Base-by-base conservation (phyloP, 495 filamentous ascomycete species). In the Xylaria grammica region DNA sequence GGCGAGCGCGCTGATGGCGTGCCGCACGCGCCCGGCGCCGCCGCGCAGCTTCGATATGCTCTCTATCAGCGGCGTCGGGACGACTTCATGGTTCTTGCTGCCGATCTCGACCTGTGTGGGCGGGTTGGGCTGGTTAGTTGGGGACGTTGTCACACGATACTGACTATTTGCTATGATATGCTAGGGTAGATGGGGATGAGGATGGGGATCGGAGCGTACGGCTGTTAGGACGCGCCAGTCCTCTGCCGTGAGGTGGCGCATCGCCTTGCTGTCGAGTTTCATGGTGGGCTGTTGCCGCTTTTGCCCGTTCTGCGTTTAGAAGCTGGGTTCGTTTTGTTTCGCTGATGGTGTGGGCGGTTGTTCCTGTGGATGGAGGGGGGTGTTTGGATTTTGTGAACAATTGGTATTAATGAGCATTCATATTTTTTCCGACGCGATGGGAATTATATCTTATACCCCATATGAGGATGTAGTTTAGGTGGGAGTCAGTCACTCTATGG, bases 201-300 rank as follows among this genome's bases (percentile, higher is more conserved):
- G 54, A 49, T n/a, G 26, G n/a, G 36, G 45, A 22, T 66, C 74
- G 67, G 54, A 57, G 29, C 89, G 45, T 86, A 97, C 95, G 65
- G 91, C 96, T 72, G 92, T 89, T 59, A 99, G 90, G 61, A 97
- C 94, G 67, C 89, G 86, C 91, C 96, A 99, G 83, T 98, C 95
- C 77, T 98, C 96, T 17, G 82, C 72, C 55, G 91, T 88, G 73
- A 99, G 88, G 78, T 98, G 94, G 70, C 95, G 94, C 77, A 98
- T 89, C 48, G 89, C 86, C 73, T 91, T 91, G 8, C 93, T 91
- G 75, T 99, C 91, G 74, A 99, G 88, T 79, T 93, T 96, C 95
- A 98, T 99, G 63, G 69, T 79, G 65, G 73, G 54, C 42, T 50
- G 40, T 10, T 58, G 40, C 34, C 9, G 29, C 4, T 48, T 52